A percentile compares a stretch with the other conserved stretches of the same genome.
Conservation (phyloP, 2,329 filamentous ascomycete species). For the Blastomyces percursus region DNA sequence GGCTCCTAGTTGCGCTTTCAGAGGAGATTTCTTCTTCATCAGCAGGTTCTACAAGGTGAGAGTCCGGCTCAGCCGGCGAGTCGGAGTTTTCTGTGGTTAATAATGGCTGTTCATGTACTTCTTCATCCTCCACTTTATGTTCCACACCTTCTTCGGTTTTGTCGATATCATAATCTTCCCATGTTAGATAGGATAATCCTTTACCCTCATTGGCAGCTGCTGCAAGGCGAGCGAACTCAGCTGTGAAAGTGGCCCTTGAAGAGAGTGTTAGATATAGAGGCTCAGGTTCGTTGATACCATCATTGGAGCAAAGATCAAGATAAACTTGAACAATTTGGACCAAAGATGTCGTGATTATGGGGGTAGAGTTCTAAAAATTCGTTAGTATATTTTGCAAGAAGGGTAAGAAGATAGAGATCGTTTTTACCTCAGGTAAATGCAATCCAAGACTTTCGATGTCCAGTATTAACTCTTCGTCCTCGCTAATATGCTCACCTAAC, state of each 20-base stretch:
- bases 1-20: background rate
- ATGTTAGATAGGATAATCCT: slow-evolving; percentile 39
- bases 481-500: slow-evolving; percentile 44
- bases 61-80: slow-evolving; percentile 10
- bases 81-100: background rate
- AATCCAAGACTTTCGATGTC: slow-evolving; percentile 46
- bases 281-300: slow-evolving; percentile 42
- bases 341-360: slow-evolving; percentile 42
- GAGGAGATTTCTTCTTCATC: slow-evolving; percentile 6
- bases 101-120: slow-evolving; percentile 2
- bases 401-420: slow-evolving; percentile 4
- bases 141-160: slow-evolving; percentile 10
- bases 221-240: slow-evolving; percentile 43
- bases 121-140: slow-evolving; percentile 9
- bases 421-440: slow-evolving; percentile 46
- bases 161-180: slow-evolving; percentile 15
- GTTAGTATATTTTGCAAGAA: slow-evolving; percentile 18
- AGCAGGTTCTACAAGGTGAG: slow-evolving; percentile 13
- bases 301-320: slow-evolving; percentile 48
- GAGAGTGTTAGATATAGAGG: slow-evolving; percentile 49
- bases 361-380: slow-evolving; percentile 37
- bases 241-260: slow-evolving; percentile 44
- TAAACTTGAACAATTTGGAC: slow-evolving; percentile 50
- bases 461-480: slow-evolving; percentile 48
- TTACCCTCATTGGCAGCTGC: slow-evolving; percentile 46